These are phyloP conservation scores for Stephania japonica DNA, from an alignment of 164 flowering plant genomes.

Conservation along the genomic window DNA sequence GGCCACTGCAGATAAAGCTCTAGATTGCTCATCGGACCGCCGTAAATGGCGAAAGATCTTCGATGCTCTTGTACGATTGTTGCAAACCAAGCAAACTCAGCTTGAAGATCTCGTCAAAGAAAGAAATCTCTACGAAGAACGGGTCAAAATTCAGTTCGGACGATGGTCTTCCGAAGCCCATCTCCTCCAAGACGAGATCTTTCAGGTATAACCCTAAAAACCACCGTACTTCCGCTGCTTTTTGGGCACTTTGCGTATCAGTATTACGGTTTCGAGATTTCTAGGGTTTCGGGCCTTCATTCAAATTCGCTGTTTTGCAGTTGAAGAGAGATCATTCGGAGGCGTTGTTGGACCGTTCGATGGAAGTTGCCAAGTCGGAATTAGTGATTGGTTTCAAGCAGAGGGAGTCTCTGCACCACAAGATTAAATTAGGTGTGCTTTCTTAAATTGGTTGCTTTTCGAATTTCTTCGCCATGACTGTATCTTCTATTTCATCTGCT, in stretches of 20 bases:
- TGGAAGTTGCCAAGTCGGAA: constrained; percentile 39
- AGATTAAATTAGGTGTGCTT: constrained; percentile 41
- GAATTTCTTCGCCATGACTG: background rate
- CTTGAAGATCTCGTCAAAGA: constrained; percentile 37
- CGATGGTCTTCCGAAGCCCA: constrained; percentile 41
- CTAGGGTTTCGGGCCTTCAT: constrained; percentile 6
- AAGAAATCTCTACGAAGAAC: constrained; percentile 37
- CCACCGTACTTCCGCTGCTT: background rate
- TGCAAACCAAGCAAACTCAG: constrained; percentile 38
- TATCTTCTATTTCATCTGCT: background rate
- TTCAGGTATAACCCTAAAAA: constrained; percentile 28
- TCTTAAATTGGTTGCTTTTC: background rate
- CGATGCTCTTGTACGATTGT: constrained; percentile 27
- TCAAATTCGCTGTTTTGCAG: constrained; percentile 25
- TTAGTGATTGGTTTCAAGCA: constrained; percentile 40
- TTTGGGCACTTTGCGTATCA: background rate
- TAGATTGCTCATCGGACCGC: constrained; percentile 21
- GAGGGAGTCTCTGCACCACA: constrained; percentile 33
- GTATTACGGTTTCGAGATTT: background rate
- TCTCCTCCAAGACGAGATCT: constrained; percentile 31
- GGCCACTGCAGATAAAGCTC: constrained; percentile 4
- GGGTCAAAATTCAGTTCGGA: constrained; percentile 33
- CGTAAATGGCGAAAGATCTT: constrained; percentile 40
- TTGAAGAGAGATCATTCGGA: constrained; percentile 28
- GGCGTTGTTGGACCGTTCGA: constrained; percentile 25